Conservation (phyloP, 148 eudicot species). For the Rhododendron kiyosumense region DNA sequence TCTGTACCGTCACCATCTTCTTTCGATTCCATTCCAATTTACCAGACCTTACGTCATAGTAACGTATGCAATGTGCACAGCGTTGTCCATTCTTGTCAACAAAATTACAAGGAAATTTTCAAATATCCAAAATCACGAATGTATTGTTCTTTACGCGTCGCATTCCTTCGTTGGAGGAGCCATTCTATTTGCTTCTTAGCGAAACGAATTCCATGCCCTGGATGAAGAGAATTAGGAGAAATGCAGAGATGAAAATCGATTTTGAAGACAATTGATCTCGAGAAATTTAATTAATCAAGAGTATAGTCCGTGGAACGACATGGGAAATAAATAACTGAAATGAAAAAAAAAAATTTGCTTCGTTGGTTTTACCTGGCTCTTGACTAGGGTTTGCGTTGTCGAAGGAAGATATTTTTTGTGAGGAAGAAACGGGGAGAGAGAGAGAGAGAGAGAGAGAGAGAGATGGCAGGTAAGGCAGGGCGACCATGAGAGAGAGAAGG, state of each 20-base stretch:
- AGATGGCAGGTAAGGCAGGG: background rate
- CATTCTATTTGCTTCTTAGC: background rate
- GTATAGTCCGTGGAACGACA: background rate
- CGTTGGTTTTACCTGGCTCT: background rate
- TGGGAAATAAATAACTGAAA: background rate
- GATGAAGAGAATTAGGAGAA: background rate
- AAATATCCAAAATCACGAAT: background rate
- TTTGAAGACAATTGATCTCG: background rate
- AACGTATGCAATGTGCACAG: background rate
- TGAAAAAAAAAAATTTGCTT: background rate
- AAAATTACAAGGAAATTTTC: background rate
- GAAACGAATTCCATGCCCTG: background rate
- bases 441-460: background rate
- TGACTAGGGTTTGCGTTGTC: constrained; percentile 12
- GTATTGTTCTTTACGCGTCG: background rate
- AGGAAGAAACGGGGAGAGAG: background rate
- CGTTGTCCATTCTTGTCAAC: background rate
- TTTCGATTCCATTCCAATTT: constrained; percentile 40
- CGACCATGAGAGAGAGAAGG: background rate
- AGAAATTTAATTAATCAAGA: background rate
- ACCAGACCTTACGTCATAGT: constrained; percentile 7
- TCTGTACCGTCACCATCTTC: constrained; percentile 36
- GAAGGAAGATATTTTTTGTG: background rate
- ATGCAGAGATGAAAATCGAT: background rate
- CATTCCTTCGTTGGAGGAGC: background rate